phyloP scores from a whole-genome alignment of 2,329 filamentous ascomycete species.

The Aureobasidium leucospermi region DNA sequence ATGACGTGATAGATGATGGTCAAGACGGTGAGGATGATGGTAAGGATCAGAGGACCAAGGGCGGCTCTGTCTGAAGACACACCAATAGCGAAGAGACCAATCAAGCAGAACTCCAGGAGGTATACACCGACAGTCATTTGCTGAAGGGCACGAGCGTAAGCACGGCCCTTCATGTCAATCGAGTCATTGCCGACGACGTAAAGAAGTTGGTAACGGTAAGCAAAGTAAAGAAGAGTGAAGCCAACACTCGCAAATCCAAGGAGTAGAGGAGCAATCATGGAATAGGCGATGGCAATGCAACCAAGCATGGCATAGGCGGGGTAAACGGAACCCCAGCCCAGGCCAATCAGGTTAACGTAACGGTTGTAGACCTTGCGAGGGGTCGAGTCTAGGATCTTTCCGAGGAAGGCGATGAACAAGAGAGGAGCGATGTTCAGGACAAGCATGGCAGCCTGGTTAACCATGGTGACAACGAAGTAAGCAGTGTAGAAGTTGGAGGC shows the following conservation, averaged over 20 bases:
- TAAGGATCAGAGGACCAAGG: slow-evolving; percentile 35
- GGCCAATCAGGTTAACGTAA: slow-evolving; percentile 35
- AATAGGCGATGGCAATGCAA: slow-evolving; percentile 38
- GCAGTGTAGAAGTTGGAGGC: slow-evolving; percentile 35
- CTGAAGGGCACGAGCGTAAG: slow-evolving; percentile 40
- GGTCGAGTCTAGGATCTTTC: slow-evolving; percentile 32
- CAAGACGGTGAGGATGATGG: slow-evolving; percentile 35
- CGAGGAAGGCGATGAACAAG: slow-evolving; percentile 26
- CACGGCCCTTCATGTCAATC: slow-evolving; percentile 41
- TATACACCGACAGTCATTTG: slow-evolving; percentile 43
- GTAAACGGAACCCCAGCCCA: slow-evolving; percentile 39
- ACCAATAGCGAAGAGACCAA: slow-evolving; percentile 38
- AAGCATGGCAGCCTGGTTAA: slow-evolving; percentile 22
- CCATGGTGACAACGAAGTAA: slow-evolving; percentile 34
- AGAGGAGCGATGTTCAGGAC: slow-evolving; percentile 15
- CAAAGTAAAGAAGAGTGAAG: slow-evolving; percentile 38
- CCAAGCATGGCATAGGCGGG: slow-evolving; percentile 41
- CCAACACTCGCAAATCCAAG: slow-evolving; percentile 40
- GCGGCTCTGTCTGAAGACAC: slow-evolving; percentile 27
- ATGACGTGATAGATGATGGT: slow-evolving; percentile 36
- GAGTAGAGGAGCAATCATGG: slow-evolving; percentile 42
- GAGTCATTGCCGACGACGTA: slow-evolving; percentile 39
- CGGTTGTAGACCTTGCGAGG: slow-evolving; percentile 41
- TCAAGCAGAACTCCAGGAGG: slow-evolving; percentile 41
- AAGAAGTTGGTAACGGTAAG: slow-evolving; percentile 43